Conservation (phyloP, 805 yeast genomes). For the Ogataea haglerorum region DNA sequence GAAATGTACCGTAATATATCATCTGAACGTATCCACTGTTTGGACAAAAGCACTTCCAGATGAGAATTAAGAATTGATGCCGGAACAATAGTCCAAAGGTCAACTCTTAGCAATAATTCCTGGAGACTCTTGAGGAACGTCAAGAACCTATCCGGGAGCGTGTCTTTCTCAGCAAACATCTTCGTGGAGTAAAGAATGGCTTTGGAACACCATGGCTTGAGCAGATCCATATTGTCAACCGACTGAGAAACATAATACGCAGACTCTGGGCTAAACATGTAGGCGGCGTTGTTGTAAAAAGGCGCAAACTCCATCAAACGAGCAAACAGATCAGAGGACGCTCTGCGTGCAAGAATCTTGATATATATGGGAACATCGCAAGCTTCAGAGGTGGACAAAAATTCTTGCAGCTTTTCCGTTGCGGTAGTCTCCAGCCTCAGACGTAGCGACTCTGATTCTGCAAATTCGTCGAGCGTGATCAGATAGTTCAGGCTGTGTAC, state of each 20-base stretch:
- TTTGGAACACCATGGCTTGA: conserved; percentile 53
- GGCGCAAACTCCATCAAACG: conserved; percentile 20
- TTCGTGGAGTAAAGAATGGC: conserved; percentile 60
- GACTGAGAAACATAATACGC: conserved; percentile 11
- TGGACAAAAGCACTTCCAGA: conserved; percentile 54
- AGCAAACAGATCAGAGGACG: conserved; percentile 1
- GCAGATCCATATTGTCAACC: conserved; percentile 17
- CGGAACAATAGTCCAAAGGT: conserved; percentile 43
- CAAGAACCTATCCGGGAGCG: conserved; percentile 29
- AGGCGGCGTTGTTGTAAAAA: conserved; percentile 33
- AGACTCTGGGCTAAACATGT: conserved; percentile 28
- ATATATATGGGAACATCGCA: neutral
- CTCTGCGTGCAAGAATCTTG: neutral
- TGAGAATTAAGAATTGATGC: conserved; percentile 54
- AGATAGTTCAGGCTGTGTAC: conserved; percentile 3
- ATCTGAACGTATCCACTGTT: conserved; percentile 42
- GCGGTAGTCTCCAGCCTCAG: neutral
- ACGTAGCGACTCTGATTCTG: neutral
- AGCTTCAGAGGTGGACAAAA: conserved; percentile 1
- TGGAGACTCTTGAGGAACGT: conserved; percentile 33
- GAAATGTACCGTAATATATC: conserved; percentile 45
- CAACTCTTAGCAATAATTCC: conserved; percentile 26
- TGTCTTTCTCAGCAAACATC: conserved; percentile 49
- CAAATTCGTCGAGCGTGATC: neutral
- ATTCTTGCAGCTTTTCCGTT: neutral